Base-by-base conservation (phyloP, 2,329 filamentous ascomycete genomes). In the Phaeosphaeria sp. region DNA sequence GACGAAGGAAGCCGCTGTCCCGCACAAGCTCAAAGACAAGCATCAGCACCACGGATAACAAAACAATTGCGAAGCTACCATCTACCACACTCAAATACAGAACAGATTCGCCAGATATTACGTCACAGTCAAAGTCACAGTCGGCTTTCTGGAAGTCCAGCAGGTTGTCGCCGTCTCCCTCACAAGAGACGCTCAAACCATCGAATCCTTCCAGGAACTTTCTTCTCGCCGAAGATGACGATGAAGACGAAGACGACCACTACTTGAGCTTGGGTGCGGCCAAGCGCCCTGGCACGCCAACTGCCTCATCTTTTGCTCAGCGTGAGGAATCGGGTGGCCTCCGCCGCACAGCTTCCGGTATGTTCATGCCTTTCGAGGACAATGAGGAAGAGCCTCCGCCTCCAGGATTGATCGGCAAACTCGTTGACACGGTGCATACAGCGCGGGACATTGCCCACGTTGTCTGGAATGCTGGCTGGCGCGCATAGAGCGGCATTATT, bases 331-430 rank as follows among this genome's bases (percentile, higher is more conserved):
- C 67, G 3, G 73, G 75, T 18, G 88, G 89, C 52, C 89, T 96
- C 82, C 87, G 89, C 61, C 85, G 93, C 65, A 96, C 92, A 20
- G 83, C 88, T 50, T 95, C 92, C 41, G 93, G 92, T 66, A 96
- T 96, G 91, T 90, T 96, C 69, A 93, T 96, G 90, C 91, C 92
- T 7, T 90, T 89, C 67, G 90, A 93, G 66, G 90, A 93, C 66
- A 87, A 87, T 59, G 90, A 92, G 63, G 81, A 84, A 52, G 83
- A 86, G 77, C 73, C 83, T 43, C 76, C 80, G 2, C 77, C 79
- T 7, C 77, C 83, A 51, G 89, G 90, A 47, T 83, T 96, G 54
- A 85, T 96, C 71, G 90, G 91, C 59, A 88, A 89, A 68, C 88
- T 96, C 50, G 87, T 93, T 73, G 91, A 96, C 78, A 94, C 91